These are phyloP conservation scores for Hortaea sp. DNA, from an alignment of 2,329 filamentous ascomycete species.

Conservation along the genomic window DNA sequence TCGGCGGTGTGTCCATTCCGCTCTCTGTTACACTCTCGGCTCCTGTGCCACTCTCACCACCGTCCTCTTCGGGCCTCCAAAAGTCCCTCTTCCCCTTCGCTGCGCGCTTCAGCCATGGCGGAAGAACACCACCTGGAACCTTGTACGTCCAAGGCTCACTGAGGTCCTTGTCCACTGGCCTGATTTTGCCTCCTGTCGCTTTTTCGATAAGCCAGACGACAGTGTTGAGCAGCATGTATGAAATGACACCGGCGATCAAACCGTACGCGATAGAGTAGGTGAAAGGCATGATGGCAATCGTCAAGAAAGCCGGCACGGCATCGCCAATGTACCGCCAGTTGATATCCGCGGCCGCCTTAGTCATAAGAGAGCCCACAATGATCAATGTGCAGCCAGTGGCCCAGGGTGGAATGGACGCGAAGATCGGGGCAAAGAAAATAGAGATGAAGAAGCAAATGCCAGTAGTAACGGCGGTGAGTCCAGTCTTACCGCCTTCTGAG, in stretches of 20 bases:
- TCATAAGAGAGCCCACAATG: conserved; percentile 83
- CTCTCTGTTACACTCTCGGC: not conserved
- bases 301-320: conserved; percentile 73
- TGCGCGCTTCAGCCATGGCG: conserved; percentile 60
- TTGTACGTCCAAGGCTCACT: conserved; percentile 75
- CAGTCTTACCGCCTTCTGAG: conserved; percentile 75
- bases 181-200: conserved; percentile 56
- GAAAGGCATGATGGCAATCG: conserved; percentile 79
- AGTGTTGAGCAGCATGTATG: conserved; percentile 67
- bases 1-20: not conserved
- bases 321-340: conserved; percentile 85
- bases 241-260: conserved; percentile 68
- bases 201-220: conserved; percentile 59
- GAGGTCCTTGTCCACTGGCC: conserved; percentile 63
- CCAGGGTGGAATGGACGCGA: conserved; percentile 76
- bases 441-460: conserved; percentile 68
- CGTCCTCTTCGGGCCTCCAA: conserved; percentile 42
- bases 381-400: conserved; percentile 82
- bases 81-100: conserved; percentile 61
- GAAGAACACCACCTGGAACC: conserved; percentile 63
- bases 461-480: conserved; percentile 68
- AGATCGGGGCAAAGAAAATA: not conserved
- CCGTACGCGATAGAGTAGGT: conserved; percentile 84
- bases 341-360: conserved; percentile 65
- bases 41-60: not conserved